Percentiles rank a stretch among this genome's conserved stretches.
phyloP scores from a whole-genome alignment of 305 asterid genomes.

The Solanum hybrid region DNA sequence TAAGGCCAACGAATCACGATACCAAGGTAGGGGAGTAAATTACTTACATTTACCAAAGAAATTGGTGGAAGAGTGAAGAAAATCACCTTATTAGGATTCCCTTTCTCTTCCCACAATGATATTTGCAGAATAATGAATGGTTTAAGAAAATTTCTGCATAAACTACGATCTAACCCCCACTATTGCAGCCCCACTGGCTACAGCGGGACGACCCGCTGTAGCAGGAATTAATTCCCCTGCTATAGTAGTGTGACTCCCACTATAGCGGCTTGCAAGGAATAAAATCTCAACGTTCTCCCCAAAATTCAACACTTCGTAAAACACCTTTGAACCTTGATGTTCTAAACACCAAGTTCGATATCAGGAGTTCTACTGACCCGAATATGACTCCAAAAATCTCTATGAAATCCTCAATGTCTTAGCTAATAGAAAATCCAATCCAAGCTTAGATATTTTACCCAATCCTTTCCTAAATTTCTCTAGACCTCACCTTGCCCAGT shows the following conservation, averaged over 20 bases:
- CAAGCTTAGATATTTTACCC: background rate
- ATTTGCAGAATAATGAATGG: background rate
- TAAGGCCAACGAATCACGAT: background rate
- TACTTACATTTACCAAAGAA: background rate
- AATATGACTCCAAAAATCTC: background rate
- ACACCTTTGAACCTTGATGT: background rate
- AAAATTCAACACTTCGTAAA: too few species aligned
- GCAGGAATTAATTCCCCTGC: background rate
- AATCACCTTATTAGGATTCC: background rate
- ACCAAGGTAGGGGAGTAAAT: background rate
- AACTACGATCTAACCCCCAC: background rate
- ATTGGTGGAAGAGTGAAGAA: background rate
- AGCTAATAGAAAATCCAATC: background rate
- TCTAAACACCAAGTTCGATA: background rate
- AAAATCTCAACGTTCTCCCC: background rate
- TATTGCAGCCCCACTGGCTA: background rate
- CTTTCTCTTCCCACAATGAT: background rate
- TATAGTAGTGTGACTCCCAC: background rate
- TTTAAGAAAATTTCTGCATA: background rate
- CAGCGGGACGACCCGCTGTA: background rate
- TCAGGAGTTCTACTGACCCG: background rate
- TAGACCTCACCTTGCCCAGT: background rate
- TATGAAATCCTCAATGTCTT: background rate
- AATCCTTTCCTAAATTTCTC: background rate
- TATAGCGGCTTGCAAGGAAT: background rate